These are phyloP conservation scores for Colletotrichum tanaceti DNA, from an alignment of 2,329 filamentous ascomycete species.

Conservation along the genomic window DNA sequence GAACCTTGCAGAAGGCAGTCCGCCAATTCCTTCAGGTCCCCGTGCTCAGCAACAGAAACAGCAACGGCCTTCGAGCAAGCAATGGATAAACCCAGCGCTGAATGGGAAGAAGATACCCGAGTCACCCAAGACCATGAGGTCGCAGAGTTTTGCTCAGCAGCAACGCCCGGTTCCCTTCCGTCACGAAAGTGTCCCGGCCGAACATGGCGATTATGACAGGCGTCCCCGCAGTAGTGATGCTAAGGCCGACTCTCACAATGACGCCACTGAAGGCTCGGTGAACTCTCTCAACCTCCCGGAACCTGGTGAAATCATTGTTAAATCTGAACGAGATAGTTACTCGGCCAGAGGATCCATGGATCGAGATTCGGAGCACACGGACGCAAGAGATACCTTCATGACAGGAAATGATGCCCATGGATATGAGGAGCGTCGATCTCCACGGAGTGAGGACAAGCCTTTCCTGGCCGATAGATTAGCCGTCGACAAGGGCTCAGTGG, in stretches of 20 bases:
- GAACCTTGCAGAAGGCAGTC: slow-evolving; percentile 56
- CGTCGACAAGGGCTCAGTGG: slow-evolving; percentile 37
- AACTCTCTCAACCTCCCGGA: slow-evolving; percentile 58
- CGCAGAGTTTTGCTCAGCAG: slow-evolving; percentile 61
- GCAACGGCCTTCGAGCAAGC: slow-evolving; percentile 65
- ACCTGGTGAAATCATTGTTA: slow-evolving; percentile 59
- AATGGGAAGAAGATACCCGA: slow-evolving; percentile 60
- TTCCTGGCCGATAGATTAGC: slow-evolving; percentile 16
- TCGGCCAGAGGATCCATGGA: slow-evolving; percentile 44
- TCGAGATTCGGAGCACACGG: slow-evolving; percentile 29
- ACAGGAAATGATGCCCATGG: slow-evolving; percentile 26
- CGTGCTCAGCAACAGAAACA: slow-evolving; percentile 62
- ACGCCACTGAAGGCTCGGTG: slow-evolving; percentile 50
- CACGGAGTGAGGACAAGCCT: slow-evolving; percentile 17
- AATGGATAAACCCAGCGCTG: slow-evolving; percentile 68
- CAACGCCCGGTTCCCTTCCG: slow-evolving; percentile 53
- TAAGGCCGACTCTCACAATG: slow-evolving; percentile 56
- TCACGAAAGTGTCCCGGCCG: slow-evolving; percentile 51
- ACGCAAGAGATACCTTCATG: slow-evolving; percentile 34
- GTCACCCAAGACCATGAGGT: slow-evolving; percentile 63
- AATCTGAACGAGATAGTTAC: slow-evolving; percentile 54
- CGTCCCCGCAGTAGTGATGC: slow-evolving; percentile 66
- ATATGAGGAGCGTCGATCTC: slow-evolving; percentile 18
- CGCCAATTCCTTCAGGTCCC: slow-evolving; percentile 65
- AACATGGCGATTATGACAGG: slow-evolving; percentile 56